Conservation (phyloP, 257 asterid species). For the Perilla frutescens region DNA sequence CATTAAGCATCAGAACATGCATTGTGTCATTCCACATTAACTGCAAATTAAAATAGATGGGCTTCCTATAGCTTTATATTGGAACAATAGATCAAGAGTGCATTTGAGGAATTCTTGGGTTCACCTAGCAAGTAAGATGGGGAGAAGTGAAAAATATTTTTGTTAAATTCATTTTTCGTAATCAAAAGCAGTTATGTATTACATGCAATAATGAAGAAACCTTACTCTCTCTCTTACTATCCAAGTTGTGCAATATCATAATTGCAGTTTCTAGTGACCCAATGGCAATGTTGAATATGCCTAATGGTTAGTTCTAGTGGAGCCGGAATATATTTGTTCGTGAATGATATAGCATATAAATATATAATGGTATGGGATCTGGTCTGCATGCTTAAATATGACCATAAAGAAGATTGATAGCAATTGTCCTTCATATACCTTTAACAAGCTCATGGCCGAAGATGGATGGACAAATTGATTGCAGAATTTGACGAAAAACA, state of each 20-base stretch:
- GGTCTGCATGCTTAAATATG: constrained; percentile 26
- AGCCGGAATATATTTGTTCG: constrained; percentile 12
- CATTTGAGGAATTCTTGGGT: constrained; percentile 19
- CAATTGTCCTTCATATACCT: constrained; percentile 53
- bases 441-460: constrained; percentile 98
- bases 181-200: constrained; percentile 9
- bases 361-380: constrained; percentile 19
- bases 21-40: constrained; percentile 11
- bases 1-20: constrained; percentile 3
- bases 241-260: constrained; percentile 25
- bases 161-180: constrained; percentile 10
- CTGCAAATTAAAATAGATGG: constrained; percentile 7
- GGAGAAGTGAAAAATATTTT: constrained; percentile 7
- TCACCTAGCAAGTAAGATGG: constrained; percentile 24
- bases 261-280: constrained; percentile 12
- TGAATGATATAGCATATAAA: constrained; percentile 16
- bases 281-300: constrained; percentile 6
- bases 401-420: constrained; percentile 8
- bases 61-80: constrained; percentile 7
- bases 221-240: background rate
- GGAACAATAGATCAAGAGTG: constrained; percentile 13
- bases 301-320: constrained; percentile 9
- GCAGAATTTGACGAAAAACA: constrained; percentile 79
- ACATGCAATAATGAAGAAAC: background rate
- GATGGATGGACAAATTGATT: constrained; percentile 93